Base-by-base conservation (phyloP, 2,329 filamentous ascomycete species). In the Trichoderma brevicompactum region DNA sequence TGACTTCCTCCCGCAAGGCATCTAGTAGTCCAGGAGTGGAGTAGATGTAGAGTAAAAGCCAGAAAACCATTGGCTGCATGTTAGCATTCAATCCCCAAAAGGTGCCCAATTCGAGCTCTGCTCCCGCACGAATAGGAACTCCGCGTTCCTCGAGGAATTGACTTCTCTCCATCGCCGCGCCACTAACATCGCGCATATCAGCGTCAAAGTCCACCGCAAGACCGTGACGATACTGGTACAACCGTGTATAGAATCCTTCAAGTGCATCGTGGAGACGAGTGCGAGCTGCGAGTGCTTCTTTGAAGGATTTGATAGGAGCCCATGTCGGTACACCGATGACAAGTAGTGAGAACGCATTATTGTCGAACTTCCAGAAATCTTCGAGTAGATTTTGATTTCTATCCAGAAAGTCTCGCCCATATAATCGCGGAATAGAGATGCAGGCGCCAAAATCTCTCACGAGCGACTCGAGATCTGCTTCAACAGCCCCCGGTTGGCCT, bases 301-400 rank as follows among this genome's bases (percentile, higher is more conserved):
- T 56, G 44, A 71, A 61, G 17, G 63, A 60, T 7, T 52, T 67
- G 28, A 72, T 69, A 0, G 69, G 70, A 1, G 58, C 55, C 70
- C 70, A 72, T 12, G 32, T 46, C 1, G 70, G 70, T 15, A 72
- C 43, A 0, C 70, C 70, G 7, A 71, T 56, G 62, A 70, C 65
- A 3, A 72, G 64, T 2, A 72, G 54, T 17, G 54, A 12, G 8
- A 72, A 72, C 2, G 68, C 10, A 1, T 72, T 64, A 32, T 69
- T 70, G n/a, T 72, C 70, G 13, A 72, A 72, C 6, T 61, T 65
- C 67, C 69, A 72, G 15, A 72, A 67, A 17, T 72, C 70, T 8
- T 69, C 65, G 0, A 72, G 63, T 0, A 72, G 34, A 1, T 15
- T 7, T 2, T 66, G 68, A 13, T 68, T 62, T 2, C 64, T 59